Conservation (phyloP, 257 asterid genomes). For the Linaria vulgaris region DNA sequence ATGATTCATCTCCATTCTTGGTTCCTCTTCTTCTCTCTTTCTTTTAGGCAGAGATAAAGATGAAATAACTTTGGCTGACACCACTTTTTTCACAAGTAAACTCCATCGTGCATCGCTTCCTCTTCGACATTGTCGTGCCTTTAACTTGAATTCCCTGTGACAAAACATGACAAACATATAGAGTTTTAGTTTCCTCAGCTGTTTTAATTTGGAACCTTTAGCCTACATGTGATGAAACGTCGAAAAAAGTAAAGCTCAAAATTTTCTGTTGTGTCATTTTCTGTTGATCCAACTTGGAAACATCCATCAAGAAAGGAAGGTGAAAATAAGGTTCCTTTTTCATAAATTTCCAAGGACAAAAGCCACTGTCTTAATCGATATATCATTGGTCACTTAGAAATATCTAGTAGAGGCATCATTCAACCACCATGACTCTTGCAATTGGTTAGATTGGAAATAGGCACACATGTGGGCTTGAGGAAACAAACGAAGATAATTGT, state of each 20-base stretch:
- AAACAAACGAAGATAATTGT: conserved; percentile 12
- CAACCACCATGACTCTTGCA: conserved; percentile 4
- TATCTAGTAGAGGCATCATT: conserved; percentile 24
- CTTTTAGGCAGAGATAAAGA: conserved; percentile 61
- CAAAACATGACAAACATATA: neutral
- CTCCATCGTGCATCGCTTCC: conserved; percentile 58
- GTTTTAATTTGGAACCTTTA: too few relatives aligned
- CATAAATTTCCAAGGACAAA: neutral
- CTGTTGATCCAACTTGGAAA: neutral
- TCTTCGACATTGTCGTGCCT: conserved; percentile 42
- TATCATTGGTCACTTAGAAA: conserved; percentile 10
- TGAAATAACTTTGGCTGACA: conserved; percentile 58
- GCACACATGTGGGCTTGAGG: neutral
- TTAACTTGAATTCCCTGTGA: conserved; percentile 69
- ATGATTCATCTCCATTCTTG: conserved; percentile 28
- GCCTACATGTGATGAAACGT: too few relatives aligned
- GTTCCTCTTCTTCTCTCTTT: conserved; percentile 56
- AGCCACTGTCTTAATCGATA: neutral
- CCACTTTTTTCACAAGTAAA: conserved; percentile 65
- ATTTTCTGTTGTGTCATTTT: neutral
- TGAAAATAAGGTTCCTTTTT: conserved; percentile 5
- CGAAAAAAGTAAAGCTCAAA: too few relatives aligned
- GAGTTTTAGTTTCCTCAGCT: neutral
- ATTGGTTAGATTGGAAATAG: conserved; percentile 9
- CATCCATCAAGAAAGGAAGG: neutral